Conservation (phyloP, 2,329 filamentous ascomycete genomes). For the Fusarium napiforme region DNA sequence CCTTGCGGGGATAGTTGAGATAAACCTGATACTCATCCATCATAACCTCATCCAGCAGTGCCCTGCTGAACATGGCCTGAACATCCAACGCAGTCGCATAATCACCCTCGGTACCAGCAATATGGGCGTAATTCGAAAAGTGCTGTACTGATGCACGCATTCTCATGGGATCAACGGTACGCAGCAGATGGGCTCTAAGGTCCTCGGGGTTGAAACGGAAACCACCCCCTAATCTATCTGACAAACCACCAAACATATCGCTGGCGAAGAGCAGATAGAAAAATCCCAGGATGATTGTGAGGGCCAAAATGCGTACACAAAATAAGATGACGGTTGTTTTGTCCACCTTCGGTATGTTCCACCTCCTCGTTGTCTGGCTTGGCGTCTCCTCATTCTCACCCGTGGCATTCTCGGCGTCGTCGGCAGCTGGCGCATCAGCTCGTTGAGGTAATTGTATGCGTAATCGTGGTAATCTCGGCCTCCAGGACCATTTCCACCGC, state of each 20-base stretch:
- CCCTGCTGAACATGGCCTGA: constrained; percentile 77
- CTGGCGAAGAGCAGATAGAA: constrained; percentile 88
- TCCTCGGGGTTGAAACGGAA: constrained; percentile 84
- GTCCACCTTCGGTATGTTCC: constrained; percentile 53
- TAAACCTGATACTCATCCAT: constrained; percentile 89
- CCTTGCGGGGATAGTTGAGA: constrained; percentile 85
- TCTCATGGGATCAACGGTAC: constrained; percentile 73
- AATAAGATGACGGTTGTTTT: constrained; percentile 66
- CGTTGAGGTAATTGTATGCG: constrained; percentile 60
- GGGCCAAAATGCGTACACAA: constrained; percentile 77
- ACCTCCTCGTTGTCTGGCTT: constrained; percentile 39
- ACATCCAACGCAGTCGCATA: constrained; percentile 87
- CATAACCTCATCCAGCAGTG: constrained; percentile 78
- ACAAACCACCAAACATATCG: constrained; percentile 79
- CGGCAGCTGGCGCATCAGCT: constrained; percentile 42
- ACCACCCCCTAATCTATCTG: constrained; percentile 70
- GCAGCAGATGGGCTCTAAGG: constrained; percentile 79
- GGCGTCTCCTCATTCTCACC: constrained; percentile 44
- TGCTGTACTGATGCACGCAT: constrained; percentile 80
- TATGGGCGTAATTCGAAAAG: constrained; percentile 85
- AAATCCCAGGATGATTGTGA: constrained; percentile 79
- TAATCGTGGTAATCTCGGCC: constrained; percentile 63
- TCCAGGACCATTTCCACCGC: constrained; percentile 66
- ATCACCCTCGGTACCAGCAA: constrained; percentile 95
- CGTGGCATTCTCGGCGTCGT: constrained; percentile 42